phyloP scores from a whole-genome alignment of 768 basidiomycete genomes.

The Tricholoma saponaceum region DNA sequence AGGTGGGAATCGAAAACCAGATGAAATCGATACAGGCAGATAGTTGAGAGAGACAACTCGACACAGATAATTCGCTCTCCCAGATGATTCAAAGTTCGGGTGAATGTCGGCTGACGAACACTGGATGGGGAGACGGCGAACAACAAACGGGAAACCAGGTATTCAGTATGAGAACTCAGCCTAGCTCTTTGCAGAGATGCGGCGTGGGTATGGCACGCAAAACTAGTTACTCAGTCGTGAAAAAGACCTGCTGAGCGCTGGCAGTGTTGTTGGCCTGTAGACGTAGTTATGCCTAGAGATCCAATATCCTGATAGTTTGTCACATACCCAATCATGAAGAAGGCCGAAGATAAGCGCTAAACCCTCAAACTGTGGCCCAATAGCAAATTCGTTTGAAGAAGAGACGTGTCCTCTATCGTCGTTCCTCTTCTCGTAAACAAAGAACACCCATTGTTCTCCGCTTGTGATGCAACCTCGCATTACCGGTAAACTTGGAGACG shows the following conservation, averaged over 20 bases:
- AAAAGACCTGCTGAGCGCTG: not conserved
- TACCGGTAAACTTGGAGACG: constrained; percentile 4
- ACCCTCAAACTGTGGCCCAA: constrained; percentile 6
- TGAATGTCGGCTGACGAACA: not conserved
- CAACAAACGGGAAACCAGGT: not conserved
- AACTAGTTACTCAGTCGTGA: not conserved
- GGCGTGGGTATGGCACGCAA: not conserved
- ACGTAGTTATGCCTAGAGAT: not conserved
- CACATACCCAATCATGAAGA: constrained; percentile 10
- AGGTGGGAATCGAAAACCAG: not conserved
- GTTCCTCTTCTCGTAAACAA: constrained; percentile 6
- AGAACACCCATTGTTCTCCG: constrained; percentile 14
- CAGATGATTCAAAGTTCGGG: not conserved
- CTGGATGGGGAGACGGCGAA: not conserved
- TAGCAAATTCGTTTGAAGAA: constrained; percentile 4
- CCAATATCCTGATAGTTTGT: not conserved
- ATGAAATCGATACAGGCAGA: not conserved
- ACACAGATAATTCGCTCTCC: not conserved
- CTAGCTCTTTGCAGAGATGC: not conserved
- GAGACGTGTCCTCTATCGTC: not conserved
- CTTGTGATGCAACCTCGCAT: constrained; percentile 11
- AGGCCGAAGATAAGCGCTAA: constrained; percentile 10
- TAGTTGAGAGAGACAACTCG: not conserved
- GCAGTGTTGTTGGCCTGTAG: not conserved
- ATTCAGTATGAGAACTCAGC: not conserved